These are phyloP conservation scores for Odontarrhena argentea DNA, from an alignment of 345 rosid genomes.

Conservation along the genomic window DNA sequence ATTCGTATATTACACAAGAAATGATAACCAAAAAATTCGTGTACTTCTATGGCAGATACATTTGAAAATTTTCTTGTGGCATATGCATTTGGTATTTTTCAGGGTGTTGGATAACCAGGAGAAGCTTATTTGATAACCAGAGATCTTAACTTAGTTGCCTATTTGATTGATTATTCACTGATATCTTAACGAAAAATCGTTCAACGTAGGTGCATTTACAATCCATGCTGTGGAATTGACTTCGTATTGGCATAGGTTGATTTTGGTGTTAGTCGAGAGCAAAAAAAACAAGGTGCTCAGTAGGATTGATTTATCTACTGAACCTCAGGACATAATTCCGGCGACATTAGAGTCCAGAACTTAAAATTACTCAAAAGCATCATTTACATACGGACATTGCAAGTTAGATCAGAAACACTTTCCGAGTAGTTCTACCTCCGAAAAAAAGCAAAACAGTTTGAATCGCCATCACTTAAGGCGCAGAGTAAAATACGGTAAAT, in stretches of 20 bases:
- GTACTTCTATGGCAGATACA: too few species aligned
- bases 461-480: neutral
- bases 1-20: too few species aligned
- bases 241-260: neutral
- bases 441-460: constrained; percentile 8
- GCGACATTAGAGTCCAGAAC: constrained; percentile 3
- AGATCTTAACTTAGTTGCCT: too few species aligned
- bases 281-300: neutral
- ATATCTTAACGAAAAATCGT: too few species aligned
- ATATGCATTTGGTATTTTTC: too few species aligned
- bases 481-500: neutral
- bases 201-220: too few species aligned
- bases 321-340: neutral
- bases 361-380: constrained; percentile 15
- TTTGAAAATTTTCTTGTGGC: too few species aligned
- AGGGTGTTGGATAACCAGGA: too few species aligned
- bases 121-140: too few species aligned
- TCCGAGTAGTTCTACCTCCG: constrained; percentile 20
- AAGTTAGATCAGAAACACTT: neutral
- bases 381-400: constrained; percentile 19
- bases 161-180: too few species aligned
- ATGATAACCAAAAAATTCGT: too few species aligned
- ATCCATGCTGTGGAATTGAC: too few species aligned
- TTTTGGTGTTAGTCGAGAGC: neutral
- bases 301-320: neutral